Base-by-base conservation (phyloP, 2,329 filamentous ascomycete species). In the Colletotrichum sp. region DNA sequence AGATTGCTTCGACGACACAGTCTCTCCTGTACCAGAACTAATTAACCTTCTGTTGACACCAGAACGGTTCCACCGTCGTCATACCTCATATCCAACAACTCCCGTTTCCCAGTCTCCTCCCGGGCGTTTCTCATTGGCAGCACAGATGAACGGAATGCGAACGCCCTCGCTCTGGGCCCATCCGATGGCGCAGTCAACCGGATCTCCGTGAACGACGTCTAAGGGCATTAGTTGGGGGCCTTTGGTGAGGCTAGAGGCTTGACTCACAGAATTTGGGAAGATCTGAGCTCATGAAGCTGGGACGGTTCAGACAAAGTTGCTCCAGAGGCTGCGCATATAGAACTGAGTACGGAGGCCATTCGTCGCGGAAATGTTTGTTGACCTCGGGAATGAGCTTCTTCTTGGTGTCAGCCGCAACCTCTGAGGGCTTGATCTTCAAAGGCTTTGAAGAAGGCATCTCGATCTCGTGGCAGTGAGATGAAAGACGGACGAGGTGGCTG, bases 21-120 rank as follows among this genome's bases (percentile, higher is more conserved):
- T 76, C 92, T 92, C 82, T 95, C 94, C 84, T 94, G 62, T 38
- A 15, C 13, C 27, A 38, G 34, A 43, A n/a, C 13, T 15, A 38
- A 63, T 73, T 57, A 73, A 47, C 54, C 7, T 21, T 29, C 18
- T n/a, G 59, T 54, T 13, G 33, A 29, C 61, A 2, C 18, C 31
- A 38, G 15, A 24, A 16, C 18, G 13, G 6, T 18, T 18, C 8
- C 33, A 57, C 16, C 8, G n/a, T 43, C 29, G 21, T 27, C 62
- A 64, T 73, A 76, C 74, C 72, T 86, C 85, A 74, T 86, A 86
- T 38, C 85, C 84, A 4, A 84, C 81, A 15, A 84, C 86, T 74
- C 87, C 88, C 8, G 89, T 93, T 78, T 95, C 93, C 94, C 94
- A 96, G 80, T 95, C 93, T n/a, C 94, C 94, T 12, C 94, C 94